These are phyloP conservation scores for Neurospora sp. DNA, from an alignment of 495 filamentous ascomycete species.

Conservation along the genomic window DNA sequence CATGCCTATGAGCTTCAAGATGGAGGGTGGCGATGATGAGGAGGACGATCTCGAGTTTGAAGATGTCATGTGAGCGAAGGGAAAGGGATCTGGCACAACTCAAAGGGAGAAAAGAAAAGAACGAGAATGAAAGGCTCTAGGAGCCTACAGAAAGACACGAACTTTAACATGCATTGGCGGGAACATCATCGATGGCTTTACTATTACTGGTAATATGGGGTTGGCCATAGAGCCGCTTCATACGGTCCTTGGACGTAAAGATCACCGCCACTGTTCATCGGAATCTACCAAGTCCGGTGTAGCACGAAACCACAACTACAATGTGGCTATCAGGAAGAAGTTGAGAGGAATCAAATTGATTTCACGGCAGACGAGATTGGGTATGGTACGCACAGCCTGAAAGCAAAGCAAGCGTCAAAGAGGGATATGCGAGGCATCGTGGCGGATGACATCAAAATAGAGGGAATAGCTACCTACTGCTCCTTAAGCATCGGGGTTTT, in stretches of 20 bases:
- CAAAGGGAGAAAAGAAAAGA: not conserved
- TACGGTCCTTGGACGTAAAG: not conserved
- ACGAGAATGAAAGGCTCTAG: not conserved
- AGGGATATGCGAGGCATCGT: not conserved
- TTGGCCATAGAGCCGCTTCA: not conserved
- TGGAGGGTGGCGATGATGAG: conserved; percentile 41
- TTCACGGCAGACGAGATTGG: not conserved
- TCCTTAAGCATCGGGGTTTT: not conserved
- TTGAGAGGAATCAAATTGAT: no score
- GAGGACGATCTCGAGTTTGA: conserved; percentile 57
- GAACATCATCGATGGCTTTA: not conserved
- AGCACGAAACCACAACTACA: no score
- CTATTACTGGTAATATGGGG: not conserved
- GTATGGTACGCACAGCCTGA: not conserved
- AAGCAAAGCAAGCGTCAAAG: not conserved
- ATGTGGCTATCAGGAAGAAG: no score
- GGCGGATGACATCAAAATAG: not conserved
- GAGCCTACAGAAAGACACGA: not conserved
- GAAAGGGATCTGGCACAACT: not conserved
- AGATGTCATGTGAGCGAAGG: conserved; percentile 45
- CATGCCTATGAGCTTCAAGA: conserved; percentile 39
- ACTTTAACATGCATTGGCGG: not conserved
- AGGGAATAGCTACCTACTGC: not conserved
- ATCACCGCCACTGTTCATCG: not conserved
- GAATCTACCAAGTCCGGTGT: not conserved